Evolutionary conservation across 495 filamentous ascomycete species (phyloP), one percentile per base, ranked within the genome.

Genomic region (Trichoderma erinaceum): DNA sequence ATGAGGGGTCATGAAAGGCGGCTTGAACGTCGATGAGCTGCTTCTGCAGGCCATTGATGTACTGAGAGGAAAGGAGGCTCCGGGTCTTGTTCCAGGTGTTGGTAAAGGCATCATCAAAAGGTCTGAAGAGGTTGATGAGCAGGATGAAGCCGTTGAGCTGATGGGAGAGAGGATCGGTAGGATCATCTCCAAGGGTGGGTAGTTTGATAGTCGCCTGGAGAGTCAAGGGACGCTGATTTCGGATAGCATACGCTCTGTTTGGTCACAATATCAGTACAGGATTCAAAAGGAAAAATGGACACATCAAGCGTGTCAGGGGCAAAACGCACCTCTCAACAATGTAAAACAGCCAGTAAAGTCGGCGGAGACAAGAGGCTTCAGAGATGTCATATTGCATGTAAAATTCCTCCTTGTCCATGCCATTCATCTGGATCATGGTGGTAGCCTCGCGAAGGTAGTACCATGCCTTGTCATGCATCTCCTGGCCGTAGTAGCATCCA

Each of bases 311-410:
- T 61, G 23, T 13, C 1, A 18, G 2, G 15, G 41, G 27, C 18
- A 29, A 32, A 25, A 21, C 78, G 64, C 76, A 89, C 88, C 89
- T 85, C 78, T 93, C 90, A 4, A 87, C 87, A 4, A 89, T 79
- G 69, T 91, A 87, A 32, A 92, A 78, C 23, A 91, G 75, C 89
- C 89, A 93, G 73, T 87, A 93, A 11, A 93, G 75, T 41, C 86
- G 81, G 63, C 87, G 76, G 69, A 82, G 81, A 48, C 83, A 77
- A 23, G 84, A 80, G 10, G 81, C 78, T 67, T 89, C 87, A 15
- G 84, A 73, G 29, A 73, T 76, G 73, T 86, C 83, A 67, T 78
- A 84, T 68, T 83, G 78, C 69, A 81, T 61, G 73, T 90, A 90
- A 3, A 79, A 81, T 43, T 82, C 78, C 70, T 90, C 88, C 74